These are phyloP conservation scores for Voacanga thouarsii DNA, from an alignment of 257 asterid species.

Conservation along the genomic window DNA sequence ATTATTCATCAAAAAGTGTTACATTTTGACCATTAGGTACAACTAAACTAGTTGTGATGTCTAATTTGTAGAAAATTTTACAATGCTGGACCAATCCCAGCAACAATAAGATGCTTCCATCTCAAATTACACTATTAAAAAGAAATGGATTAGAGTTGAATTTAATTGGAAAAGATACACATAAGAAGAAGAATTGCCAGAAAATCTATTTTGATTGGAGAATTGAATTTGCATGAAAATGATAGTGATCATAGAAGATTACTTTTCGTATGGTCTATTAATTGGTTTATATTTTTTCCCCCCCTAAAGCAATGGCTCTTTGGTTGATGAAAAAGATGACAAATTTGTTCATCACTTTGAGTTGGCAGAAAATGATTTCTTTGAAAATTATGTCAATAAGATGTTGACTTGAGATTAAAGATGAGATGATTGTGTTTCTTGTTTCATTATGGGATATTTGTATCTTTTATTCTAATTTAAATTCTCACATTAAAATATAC, in stretches of 20 bases:
- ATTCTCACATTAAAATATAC: no score
- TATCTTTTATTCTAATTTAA: no score
- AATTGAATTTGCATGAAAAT: not conserved
- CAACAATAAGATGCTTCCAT: conserved; percentile 3
- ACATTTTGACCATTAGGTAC: conserved; percentile 6
- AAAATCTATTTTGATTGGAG: not conserved
- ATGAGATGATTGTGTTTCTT: no score
- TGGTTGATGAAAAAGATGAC: not conserved
- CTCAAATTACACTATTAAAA: not conserved
- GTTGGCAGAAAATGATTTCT: not conserved
- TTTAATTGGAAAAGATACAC: not conserved
- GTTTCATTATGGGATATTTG: no score
- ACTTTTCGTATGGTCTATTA: not conserved
- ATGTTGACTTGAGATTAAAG: not conserved
- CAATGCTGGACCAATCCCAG: conserved; percentile 1
- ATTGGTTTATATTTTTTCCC: not conserved
- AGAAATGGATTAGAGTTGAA: not conserved
- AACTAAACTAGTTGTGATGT: not conserved
- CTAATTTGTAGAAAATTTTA: not conserved
- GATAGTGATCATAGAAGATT: not conserved
- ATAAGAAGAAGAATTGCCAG: not conserved
- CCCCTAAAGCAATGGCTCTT: not conserved
- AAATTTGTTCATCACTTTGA: not conserved
- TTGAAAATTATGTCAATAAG: not conserved
- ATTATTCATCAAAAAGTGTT: not conserved